These are phyloP conservation scores for Saccharomycopsis hybrid DNA, from an alignment of 1,139 yeast genomes.

Conservation along the genomic window DNA sequence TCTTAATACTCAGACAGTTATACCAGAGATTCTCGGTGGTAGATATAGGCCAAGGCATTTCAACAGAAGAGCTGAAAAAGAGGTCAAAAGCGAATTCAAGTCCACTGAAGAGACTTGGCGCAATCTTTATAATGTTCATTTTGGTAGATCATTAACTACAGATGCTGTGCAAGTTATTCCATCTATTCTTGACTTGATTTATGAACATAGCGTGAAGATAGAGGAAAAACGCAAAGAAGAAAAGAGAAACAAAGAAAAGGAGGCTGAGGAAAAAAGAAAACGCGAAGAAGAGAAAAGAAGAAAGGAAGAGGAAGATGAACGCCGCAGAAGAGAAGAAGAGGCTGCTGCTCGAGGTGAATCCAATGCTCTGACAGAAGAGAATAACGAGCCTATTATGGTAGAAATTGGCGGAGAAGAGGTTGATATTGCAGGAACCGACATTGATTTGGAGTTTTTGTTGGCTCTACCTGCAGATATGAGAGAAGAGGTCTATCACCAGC, in stretches of 20 bases:
- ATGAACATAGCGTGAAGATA: conserved; percentile 37
- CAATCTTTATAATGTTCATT: conserved; percentile 48
- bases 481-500: conserved; percentile 87
- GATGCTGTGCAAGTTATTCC: conserved; percentile 42
- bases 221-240: conserved; percentile 27
- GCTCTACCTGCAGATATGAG: conserved; percentile 92
- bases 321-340: conserved; percentile 29
- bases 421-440: conserved; percentile 84
- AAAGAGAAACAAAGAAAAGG: conserved; percentile 26
- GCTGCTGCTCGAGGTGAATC: conserved; percentile 16
- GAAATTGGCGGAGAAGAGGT: conserved; percentile 73
- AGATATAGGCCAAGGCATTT: conserved; percentile 30
- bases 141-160: conserved; percentile 37
- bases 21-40: conserved; percentile 3
- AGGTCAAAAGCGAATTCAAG: conserved; percentile 30
- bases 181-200: conserved; percentile 45
- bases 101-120: conserved; percentile 69
- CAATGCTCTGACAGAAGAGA: conserved; percentile 22
- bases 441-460: conserved; percentile 84
- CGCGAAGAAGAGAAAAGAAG: conserved; percentile 21
- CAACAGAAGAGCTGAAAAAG: conserved; percentile 23
- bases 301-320: conserved; percentile 32
- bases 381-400: conserved; percentile 55
- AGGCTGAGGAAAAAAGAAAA: conserved; percentile 24
- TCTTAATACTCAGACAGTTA: conserved; percentile 21